Conservation (phyloP, 2,329 filamentous ascomycete genomes). For the Botryotinia narcissicola region DNA sequence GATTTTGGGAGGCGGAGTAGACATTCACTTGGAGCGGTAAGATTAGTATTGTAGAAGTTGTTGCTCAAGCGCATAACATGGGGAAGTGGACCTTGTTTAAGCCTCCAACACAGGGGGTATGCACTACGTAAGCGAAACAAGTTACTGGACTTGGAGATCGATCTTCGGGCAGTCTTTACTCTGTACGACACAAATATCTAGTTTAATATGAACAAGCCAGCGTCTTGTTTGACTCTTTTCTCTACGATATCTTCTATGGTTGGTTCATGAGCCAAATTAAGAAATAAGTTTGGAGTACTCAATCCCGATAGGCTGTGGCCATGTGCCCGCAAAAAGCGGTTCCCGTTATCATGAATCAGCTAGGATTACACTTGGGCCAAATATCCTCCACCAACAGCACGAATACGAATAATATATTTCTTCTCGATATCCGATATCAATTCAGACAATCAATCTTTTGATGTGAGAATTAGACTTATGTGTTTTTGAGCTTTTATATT, state of each 20-base stretch:
- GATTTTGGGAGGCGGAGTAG: not conserved
- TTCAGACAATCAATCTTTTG: not conserved
- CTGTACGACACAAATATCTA: not conserved
- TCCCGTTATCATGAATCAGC: not conserved
- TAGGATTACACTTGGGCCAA: not conserved
- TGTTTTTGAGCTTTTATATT: not conserved
- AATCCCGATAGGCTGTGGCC: not conserved
- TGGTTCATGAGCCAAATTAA: not conserved
- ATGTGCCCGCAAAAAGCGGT: not conserved
- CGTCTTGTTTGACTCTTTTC: not conserved
- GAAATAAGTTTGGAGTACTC: not conserved
- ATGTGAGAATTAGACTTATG: not conserved
- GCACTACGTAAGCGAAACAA: not conserved
- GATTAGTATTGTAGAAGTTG: not conserved
- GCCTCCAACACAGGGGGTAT: constrained; percentile 15
- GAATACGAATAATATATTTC: not conserved
- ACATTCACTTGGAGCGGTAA: not conserved
- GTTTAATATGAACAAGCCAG: not conserved
- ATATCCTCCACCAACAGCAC: not conserved
- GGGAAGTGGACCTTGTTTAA: constrained; percentile 5
- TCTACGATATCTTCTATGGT: not conserved
- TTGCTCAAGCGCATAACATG: not conserved
- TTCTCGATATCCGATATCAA: not conserved
- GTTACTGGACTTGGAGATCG: not conserved
- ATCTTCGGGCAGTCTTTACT: not conserved